Conservation (phyloP, 768 basidiomycete genomes). For the Gautieria morchelliformis region DNA sequence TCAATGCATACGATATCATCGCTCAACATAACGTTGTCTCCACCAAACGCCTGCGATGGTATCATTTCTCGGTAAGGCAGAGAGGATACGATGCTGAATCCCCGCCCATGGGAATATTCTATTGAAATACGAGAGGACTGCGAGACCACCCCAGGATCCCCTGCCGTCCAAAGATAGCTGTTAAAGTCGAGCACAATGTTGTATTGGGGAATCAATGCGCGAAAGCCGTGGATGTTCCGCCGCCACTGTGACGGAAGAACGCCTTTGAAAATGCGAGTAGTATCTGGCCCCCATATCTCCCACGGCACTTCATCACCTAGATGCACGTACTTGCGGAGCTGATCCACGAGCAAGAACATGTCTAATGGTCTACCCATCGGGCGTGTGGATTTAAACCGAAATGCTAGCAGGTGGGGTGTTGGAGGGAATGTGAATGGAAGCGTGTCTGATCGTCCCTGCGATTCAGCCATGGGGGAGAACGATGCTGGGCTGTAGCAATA, state of each 20-base stretch:
- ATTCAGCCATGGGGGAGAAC: neutral
- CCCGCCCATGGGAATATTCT: neutral
- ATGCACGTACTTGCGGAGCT: neutral
- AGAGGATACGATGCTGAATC: neutral
- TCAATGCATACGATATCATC: slow-evolving; percentile 4
- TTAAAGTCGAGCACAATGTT: slow-evolving; percentile 7
- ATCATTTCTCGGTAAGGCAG: slow-evolving; percentile 3
- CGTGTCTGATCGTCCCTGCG: neutral
- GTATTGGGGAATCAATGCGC: slow-evolving; percentile 1
- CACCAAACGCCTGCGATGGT: neutral
- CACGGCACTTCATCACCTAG: neutral
- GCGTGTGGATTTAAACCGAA: neutral
- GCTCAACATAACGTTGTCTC: neutral
- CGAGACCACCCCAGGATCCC: neutral
- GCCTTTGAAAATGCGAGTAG: slow-evolving; percentile 1
- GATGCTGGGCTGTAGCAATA: slow-evolving; percentile 7
- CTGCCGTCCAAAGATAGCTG: neutral
- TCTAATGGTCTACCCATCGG: neutral
- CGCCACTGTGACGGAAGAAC: slow-evolving; percentile 2
- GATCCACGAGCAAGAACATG: slow-evolving; percentile 3
- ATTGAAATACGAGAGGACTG: slow-evolving; percentile 1
- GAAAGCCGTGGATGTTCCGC: slow-evolving; percentile 1
- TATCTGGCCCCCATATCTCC: slow-evolving; percentile 4
- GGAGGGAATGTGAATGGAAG: neutral
- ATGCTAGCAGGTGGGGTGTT: neutral